These are phyloP conservation scores for Sarocladiaceae sp. DNA, from an alignment of 2,329 filamentous ascomycete genomes.

Conservation along the genomic window DNA sequence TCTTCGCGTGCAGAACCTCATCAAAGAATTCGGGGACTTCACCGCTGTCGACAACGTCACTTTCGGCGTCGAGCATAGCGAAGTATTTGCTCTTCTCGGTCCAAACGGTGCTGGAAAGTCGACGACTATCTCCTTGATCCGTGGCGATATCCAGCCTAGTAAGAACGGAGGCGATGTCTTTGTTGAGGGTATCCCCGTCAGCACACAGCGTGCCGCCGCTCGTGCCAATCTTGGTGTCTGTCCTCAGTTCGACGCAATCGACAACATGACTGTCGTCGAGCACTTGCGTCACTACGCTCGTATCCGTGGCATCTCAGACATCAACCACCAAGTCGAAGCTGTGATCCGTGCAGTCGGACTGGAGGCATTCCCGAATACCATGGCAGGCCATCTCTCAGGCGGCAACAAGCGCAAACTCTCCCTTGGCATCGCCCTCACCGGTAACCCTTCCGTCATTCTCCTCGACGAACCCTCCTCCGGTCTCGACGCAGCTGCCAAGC, in stretches of 20 bases:
- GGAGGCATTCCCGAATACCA: conserved; percentile 53
- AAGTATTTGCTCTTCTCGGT: conserved; percentile 72
- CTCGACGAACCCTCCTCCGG: conserved; percentile 72
- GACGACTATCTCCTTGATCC: conserved; percentile 66
- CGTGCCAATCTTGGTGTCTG: conserved; percentile 65
- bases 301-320: conserved; percentile 60
- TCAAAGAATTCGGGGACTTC: conserved; percentile 61
- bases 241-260: conserved; percentile 69
- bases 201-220: conserved; percentile 57
- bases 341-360: conserved; percentile 66
- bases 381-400: conserved; percentile 65
- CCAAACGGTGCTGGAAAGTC: conserved; percentile 76
- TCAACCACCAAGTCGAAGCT: conserved; percentile 53
- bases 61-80: conserved; percentile 62
- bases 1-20: conserved; percentile 63
- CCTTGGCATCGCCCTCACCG: conserved; percentile 70
- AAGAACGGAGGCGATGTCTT: conserved; percentile 55
- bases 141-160: conserved; percentile 66
- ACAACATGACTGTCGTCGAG: conserved; percentile 69
- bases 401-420: conserved; percentile 75
- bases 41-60: conserved; percentile 68
- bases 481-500: conserved; percentile 70
- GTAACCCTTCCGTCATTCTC: conserved; percentile 68
- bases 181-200: conserved; percentile 63
- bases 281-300: conserved; percentile 71